Percentiles rank a stretch among this genome's conserved stretches.
phyloP scores from a whole-genome alignment of 2,329 filamentous ascomycete genomes.

The Fusarium sp. region DNA sequence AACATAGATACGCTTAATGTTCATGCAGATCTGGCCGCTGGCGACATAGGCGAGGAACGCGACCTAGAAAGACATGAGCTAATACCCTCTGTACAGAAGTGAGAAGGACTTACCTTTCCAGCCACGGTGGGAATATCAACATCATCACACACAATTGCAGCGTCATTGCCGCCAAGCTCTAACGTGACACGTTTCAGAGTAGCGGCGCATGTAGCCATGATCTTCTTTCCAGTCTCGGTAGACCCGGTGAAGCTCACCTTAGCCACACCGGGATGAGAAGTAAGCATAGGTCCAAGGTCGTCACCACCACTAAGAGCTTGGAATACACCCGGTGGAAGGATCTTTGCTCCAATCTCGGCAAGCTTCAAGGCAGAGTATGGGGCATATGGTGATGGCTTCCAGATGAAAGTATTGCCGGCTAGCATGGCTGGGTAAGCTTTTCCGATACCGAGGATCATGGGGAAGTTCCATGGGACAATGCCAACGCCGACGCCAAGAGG shows the following conservation, averaged over 20 bases:
- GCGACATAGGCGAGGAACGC: neutral
- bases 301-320: constrained; percentile 71
- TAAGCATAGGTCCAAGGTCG: constrained; percentile 67
- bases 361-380: constrained; percentile 69
- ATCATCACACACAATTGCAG: constrained; percentile 1
- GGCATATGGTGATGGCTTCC: constrained; percentile 68
- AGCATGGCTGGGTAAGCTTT: constrained; percentile 68
- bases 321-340: constrained; percentile 71
- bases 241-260: constrained; percentile 75
- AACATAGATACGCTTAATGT: constrained; percentile 8
- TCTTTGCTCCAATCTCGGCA: constrained; percentile 64
- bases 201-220: constrained; percentile 12
- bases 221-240: constrained; percentile 66
- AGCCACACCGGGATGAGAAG: constrained; percentile 65
- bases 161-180: constrained; percentile 55
- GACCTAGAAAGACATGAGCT: neutral
- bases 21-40: neutral
- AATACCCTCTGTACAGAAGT: neutral
- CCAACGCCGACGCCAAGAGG: constrained; percentile 33
- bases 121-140: constrained; percentile 4
- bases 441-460: constrained; percentile 32
- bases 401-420: constrained; percentile 66
- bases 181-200: constrained; percentile 70
- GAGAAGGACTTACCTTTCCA: constrained; percentile 1
- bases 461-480: constrained; percentile 43